These are phyloP conservation scores for Solanum peruvianum DNA, from an alignment of 257 asterid species.

Conservation along the genomic window DNA sequence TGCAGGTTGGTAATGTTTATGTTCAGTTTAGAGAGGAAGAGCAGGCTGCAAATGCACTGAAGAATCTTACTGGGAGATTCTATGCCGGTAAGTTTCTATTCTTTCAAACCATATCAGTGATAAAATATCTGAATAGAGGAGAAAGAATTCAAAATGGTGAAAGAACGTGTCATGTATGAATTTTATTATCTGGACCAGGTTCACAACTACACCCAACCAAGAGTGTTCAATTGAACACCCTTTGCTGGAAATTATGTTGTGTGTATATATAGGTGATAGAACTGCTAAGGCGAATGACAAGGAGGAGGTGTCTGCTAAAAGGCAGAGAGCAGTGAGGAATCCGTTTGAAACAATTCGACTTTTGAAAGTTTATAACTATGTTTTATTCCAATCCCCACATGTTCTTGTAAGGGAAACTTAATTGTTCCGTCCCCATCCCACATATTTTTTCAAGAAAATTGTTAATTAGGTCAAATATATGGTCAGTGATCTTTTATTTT, in stretches of 20 bases:
- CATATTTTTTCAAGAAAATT: not conserved
- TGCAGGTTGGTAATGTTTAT: conserved; percentile 97
- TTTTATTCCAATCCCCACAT: not conserved
- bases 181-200: not conserved
- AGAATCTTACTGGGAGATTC: conserved; percentile 72
- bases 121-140: not conserved
- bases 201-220: not conserved
- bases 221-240: not conserved
- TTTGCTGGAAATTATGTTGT: not conserved
- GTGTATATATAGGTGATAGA: not conserved
- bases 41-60: conserved; percentile 84
- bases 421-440: not conserved
- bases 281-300: not conserved
- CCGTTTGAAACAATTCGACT: not conserved
- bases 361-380: not conserved
- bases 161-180: not conserved
- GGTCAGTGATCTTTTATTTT: not conserved
- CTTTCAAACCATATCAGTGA: not conserved
- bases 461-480: not conserved
- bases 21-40: conserved; percentile 97
- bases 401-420: not conserved
- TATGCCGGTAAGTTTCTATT: conserved; percentile 52
- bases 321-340: not conserved
- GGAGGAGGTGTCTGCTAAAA: not conserved
- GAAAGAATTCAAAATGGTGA: not conserved